phyloP scores from a whole-genome alignment of 164 flowering plant species.

The Dillenia suffruticosa region DNA sequence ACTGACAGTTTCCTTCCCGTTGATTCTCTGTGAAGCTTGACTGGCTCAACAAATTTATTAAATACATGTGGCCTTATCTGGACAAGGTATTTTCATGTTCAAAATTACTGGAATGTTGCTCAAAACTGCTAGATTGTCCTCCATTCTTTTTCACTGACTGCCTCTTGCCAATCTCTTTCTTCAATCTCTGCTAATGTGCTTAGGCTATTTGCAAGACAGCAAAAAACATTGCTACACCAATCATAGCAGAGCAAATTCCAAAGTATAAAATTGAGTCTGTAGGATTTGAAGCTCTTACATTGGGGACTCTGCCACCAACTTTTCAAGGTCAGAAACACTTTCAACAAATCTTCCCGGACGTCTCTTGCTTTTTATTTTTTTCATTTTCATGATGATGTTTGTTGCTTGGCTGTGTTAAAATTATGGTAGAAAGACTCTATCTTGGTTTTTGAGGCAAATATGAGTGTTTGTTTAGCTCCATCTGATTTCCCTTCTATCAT shows the following conservation, averaged over 20 bases:
- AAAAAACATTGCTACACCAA: conserved; percentile 75
- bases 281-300: conserved; percentile 76
- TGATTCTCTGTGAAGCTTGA: conserved; percentile 56
- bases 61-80: conserved; percentile 89
- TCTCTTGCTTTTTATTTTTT: too few relatives aligned
- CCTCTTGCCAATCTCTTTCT: not conserved
- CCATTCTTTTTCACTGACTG: not conserved
- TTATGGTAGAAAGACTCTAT: too few relatives aligned
- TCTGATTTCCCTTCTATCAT: too few relatives aligned
- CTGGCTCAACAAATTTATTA: conserved; percentile 88
- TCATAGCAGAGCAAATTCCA: conserved; percentile 92
- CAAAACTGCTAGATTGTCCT: too few relatives aligned
- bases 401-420: too few relatives aligned
- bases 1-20: not conserved
- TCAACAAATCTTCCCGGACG: too few relatives aligned
- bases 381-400: too few relatives aligned
- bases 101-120: not conserved
- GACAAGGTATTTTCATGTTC: conserved; percentile 58
- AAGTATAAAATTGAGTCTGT: conserved; percentile 91
- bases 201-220: conserved; percentile 94
- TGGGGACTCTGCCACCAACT: conserved; percentile 90
- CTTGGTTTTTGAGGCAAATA: too few relatives aligned
- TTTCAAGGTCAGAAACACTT: conserved; percentile 66
- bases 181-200: not conserved
- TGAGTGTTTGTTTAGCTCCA: too few relatives aligned